Base-by-base conservation (phyloP, 1,284 basidiomycete genomes). In the Coniophora puteana region DNA sequence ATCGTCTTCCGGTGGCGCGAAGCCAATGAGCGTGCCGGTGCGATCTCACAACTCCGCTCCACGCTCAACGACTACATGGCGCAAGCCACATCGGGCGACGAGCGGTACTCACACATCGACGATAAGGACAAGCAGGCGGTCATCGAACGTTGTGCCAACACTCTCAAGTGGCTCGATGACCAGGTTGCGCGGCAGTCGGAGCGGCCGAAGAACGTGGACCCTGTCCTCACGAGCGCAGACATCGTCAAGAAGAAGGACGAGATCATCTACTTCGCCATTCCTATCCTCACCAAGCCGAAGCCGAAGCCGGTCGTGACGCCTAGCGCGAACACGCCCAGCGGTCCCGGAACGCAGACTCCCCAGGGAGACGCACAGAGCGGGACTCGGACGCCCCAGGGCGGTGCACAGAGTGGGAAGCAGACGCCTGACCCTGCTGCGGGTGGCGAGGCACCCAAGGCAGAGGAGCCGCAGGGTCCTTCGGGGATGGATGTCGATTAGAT, bases 81-180 rank as follows among this genome's bases (percentile, higher is more conserved):
- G 33, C 80, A 90, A 62, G 91, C 90, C 28, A 88, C 89, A 32
- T 84, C 83, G 28, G 55, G 63, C 35, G 91, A 94, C 45, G 93
- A 93, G 55, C 84, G 83, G 66, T 91, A 80, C 66, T 64, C 84
- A 14, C 93, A 96, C 72, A 91, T 96, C 53, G 80, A 84, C 46
- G 83, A 83, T 53, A 89, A 88, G 68, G 90, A 94, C 66, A 87
- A 89, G 70, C 80, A 86, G 65, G 61, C 74, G 47, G 80, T 94
- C 50, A 75, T 93, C 46, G 89, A 92, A 70, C 85, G 79, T 61
- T 76, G 77, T 33, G 85, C 89, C 37, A 91, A 81, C 21, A 71
- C 86, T 33, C 87, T 91, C 68, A 88, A 94, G 67, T 96, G 93
- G 93, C 77, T 97, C 48, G 89, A 94, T 56, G 91, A 96, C 72